Evolutionary conservation across 495 filamentous ascomycete genomes (phyloP).

Genomic region (Neurospora sp.): DNA sequence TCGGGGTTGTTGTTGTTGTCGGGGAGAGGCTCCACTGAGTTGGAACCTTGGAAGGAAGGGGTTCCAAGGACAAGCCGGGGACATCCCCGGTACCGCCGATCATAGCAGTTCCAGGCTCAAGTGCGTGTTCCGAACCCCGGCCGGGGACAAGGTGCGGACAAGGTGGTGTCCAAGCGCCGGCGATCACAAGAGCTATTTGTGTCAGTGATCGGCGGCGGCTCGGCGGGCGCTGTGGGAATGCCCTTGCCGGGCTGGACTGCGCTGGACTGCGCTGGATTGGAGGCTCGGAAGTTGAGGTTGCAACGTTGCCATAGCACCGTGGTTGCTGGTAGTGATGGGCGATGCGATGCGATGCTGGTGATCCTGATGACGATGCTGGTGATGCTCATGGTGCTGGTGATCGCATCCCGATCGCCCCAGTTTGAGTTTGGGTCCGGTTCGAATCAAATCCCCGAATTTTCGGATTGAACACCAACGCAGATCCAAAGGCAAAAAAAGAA

Average conservation of each 20-base stretch:
- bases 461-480: not conserved
- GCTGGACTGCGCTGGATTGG: not conserved
- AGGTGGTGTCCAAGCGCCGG: not conserved
- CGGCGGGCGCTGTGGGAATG: not conserved
- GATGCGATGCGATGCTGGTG: not conserved
- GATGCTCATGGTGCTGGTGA: not conserved
- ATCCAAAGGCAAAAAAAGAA: not conserved
- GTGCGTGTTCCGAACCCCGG: not conserved
- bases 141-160: not conserved
- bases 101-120: not conserved
- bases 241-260: not conserved
- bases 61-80: not conserved
- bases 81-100: not conserved
- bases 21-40: not conserved
- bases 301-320: not conserved
- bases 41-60: not conserved
- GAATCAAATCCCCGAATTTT: not conserved
- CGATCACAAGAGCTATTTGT: not conserved
- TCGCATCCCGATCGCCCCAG: not conserved
- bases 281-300: not conserved
- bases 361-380: not conserved
- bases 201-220: not conserved
- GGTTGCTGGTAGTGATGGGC: not conserved
- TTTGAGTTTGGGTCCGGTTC: not conserved
- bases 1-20: not conserved